These are phyloP conservation scores for Sistotremastrum suecicum DNA, from an alignment of 768 basidiomycete species.

Conservation along the genomic window DNA sequence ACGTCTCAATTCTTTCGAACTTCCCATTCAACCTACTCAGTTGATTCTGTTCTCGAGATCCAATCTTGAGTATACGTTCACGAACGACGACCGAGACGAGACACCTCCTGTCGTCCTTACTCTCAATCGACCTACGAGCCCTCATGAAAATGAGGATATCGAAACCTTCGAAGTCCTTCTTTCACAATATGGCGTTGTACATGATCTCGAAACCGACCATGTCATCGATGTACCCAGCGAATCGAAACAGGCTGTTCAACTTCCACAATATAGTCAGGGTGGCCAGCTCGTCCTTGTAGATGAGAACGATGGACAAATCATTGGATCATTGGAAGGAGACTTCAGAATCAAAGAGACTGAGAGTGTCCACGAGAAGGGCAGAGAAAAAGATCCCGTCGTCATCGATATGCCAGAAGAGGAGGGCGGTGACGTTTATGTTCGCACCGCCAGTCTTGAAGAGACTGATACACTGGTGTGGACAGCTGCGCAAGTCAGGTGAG, in stretches of 20 bases:
- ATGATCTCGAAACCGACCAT: slow-evolving; percentile 3
- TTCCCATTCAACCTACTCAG: slow-evolving; percentile 44
- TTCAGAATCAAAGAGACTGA: slow-evolving; percentile 47
- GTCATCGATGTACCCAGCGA: neutral
- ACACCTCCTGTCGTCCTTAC: slow-evolving; percentile 18
- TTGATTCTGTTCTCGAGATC: slow-evolving; percentile 26
- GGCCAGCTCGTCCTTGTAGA: slow-evolving; percentile 61
- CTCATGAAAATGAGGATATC: slow-evolving; percentile 35
- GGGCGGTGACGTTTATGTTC: slow-evolving; percentile 39
- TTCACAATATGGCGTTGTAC: slow-evolving; percentile 40
- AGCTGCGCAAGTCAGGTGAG: slow-evolving; percentile 49
- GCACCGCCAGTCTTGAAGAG: slow-evolving; percentile 50
- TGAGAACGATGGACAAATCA: slow-evolving; percentile 54
- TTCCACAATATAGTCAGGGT: slow-evolving; percentile 2
- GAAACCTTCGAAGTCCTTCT: slow-evolving; percentile 55
- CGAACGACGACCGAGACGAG: slow-evolving; percentile 21
- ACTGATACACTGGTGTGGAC: slow-evolving; percentile 52
- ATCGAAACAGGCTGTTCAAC: too few species aligned
- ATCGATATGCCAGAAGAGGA: slow-evolving; percentile 49
- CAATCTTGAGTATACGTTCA: slow-evolving; percentile 29
- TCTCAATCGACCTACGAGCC: slow-evolving; percentile 12
- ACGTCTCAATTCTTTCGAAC: slow-evolving; percentile 38
- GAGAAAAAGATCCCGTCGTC: slow-evolving; percentile 52
- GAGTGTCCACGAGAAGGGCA: slow-evolving; percentile 30
- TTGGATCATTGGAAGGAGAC: slow-evolving; percentile 51